A percentile compares a stretch with the other conserved stretches of the same genome.
These are phyloP conservation scores for Suillus discolor DNA, from an alignment of 768 basidiomycete genomes.

Conservation along the genomic window DNA sequence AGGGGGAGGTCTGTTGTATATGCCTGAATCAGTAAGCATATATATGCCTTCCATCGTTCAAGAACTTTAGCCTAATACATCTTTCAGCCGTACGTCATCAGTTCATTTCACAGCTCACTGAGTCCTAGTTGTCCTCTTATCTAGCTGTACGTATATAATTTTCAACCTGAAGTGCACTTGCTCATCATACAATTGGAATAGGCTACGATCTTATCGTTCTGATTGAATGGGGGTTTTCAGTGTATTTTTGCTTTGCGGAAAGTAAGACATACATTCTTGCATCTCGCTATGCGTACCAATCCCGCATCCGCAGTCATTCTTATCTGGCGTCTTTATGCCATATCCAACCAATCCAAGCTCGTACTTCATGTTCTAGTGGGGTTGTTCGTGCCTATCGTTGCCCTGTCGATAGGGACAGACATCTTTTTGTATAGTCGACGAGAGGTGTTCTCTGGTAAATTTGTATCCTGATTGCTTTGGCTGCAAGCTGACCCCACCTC, in stretches of 20 bases:
- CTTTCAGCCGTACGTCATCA: neutral
- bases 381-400: slow-evolving; percentile 1
- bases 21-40: slow-evolving; percentile 1
- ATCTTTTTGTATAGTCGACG: slow-evolving; percentile 1
- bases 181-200: neutral
- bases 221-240: slow-evolving; percentile 5
- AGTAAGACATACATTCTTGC: neutral
- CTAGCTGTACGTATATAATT: neutral
- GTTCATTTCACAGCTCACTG: neutral
- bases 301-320: neutral
- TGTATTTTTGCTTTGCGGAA: slow-evolving; percentile 6
- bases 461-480: neutral
- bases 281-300: neutral
- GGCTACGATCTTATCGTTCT: slow-evolving; percentile 2
- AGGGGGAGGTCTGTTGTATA: slow-evolving; percentile 7
- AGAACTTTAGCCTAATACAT: neutral
- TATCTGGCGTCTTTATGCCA: slow-evolving; percentile 5
- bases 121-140: neutral
- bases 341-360: neutral
- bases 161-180: neutral
- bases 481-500: neutral
- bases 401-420: slow-evolving; percentile 1
- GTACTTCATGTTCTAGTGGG: neutral
- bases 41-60: no score
- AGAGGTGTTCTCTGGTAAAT: neutral